Evolutionary conservation across 306 rosid genomes (phyloP).

Genomic region (Vachellia pachyceras): DNA sequence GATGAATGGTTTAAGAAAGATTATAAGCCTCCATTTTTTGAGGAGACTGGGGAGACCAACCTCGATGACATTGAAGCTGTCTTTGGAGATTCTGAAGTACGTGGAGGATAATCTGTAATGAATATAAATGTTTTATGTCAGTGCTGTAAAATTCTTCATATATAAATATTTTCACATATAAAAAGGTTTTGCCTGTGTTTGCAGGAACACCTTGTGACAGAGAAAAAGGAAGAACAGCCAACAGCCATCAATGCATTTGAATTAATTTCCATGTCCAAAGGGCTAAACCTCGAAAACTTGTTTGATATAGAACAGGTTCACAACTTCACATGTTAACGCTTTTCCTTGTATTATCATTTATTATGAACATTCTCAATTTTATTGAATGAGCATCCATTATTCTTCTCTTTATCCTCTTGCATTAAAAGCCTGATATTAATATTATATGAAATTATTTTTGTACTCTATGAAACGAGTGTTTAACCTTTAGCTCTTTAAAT

Average conservation of each 20-base stretch:
- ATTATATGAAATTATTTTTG: neutral
- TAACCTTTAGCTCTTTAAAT: neutral
- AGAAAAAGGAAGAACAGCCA: conserved; percentile 96
- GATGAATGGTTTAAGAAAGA: conserved; percentile 97
- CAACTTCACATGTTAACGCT: conserved; percentile 28
- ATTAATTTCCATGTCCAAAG: conserved; percentile 94
- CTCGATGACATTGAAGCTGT: conserved; percentile 97
- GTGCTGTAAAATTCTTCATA: conserved; percentile 23
- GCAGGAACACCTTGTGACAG: conserved; percentile 94
- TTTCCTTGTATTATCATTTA: neutral
- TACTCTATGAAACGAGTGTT: neutral
- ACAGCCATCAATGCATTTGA: conserved; percentile 92
- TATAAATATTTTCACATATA: conserved; percentile 24
- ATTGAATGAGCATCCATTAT: neutral
- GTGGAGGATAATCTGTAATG: conserved; percentile 42
- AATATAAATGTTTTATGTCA: conserved; percentile 21
- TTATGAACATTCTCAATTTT: conserved; percentile 20
- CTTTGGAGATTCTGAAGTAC: conserved; percentile 90
- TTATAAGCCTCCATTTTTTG: conserved; percentile 80
- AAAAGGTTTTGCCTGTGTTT: conserved; percentile 33
- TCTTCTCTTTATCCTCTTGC: conserved; percentile 7
- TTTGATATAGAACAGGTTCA: conserved; percentile 89
- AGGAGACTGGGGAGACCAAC: conserved; percentile 78
- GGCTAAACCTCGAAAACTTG: conserved; percentile 92
- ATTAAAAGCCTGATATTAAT: neutral